phyloP scores from a whole-genome alignment of 345 rosid genomes.

The Populus deltoides region DNA sequence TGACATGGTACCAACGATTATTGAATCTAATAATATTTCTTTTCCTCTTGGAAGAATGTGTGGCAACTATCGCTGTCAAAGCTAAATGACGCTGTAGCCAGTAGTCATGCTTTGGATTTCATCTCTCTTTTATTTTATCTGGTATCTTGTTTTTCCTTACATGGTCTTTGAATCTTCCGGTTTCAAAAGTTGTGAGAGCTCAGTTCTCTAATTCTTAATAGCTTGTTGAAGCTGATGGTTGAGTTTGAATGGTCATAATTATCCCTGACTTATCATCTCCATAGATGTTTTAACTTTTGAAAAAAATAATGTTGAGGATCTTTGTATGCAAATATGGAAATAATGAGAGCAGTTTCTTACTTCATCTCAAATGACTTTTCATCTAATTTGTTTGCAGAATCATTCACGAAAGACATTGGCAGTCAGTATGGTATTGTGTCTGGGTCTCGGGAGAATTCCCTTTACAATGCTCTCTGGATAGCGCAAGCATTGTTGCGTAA shows the following conservation, averaged over 20 bases:
- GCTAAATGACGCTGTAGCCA: too few species aligned
- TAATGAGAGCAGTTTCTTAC: neutral
- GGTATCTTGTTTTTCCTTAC: neutral
- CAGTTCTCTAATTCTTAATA: neutral
- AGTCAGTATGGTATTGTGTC: slow-evolving; percentile 82
- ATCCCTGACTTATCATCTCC: neutral
- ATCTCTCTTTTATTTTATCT: neutral
- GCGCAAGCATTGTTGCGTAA: slow-evolving; percentile 93
- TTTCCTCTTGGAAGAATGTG: too few species aligned
- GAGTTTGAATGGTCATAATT: neutral
- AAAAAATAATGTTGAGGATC: neutral
- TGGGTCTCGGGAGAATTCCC: slow-evolving; percentile 86
- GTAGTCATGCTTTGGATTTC: too few species aligned
- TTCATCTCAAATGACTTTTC: neutral
- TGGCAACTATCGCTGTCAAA: too few species aligned
- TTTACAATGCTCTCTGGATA: slow-evolving; percentile 92
- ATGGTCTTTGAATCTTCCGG: neutral
- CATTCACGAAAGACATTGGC: slow-evolving; percentile 68
- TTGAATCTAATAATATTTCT: too few species aligned
- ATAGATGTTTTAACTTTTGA: neutral
- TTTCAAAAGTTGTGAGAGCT: neutral
- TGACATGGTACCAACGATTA: too few species aligned
- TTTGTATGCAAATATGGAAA: neutral
- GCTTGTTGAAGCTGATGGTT: neutral
- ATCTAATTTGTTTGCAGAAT: slow-evolving; percentile 46